Evolutionary conservation across 2,329 filamentous ascomycete genomes (phyloP).

Genomic region (Exophiala oligosperma): DNA sequence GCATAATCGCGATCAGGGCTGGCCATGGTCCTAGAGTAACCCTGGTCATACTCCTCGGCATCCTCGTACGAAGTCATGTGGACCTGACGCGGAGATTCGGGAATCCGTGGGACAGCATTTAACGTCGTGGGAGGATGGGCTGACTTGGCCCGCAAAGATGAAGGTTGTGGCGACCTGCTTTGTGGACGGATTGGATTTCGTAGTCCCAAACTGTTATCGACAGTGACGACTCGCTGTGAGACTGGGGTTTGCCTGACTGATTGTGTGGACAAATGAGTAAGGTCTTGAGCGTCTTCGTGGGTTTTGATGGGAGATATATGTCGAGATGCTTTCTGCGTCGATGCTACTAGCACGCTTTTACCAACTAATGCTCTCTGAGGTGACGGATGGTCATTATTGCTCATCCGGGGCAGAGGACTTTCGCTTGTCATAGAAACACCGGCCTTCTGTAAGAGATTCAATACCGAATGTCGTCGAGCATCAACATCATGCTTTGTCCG

Average conservation of each 20-base stretch:
- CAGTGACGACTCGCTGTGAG: not conserved
- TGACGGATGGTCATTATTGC: not conserved
- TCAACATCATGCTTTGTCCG: constrained; percentile 21
- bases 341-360: constrained; percentile 28
- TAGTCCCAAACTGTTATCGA: not conserved
- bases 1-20: constrained; percentile 33
- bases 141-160: not conserved
- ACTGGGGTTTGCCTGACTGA: constrained; percentile 24
- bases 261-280: constrained; percentile 15
- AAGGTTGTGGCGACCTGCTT: not conserved
- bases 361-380: not conserved
- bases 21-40: constrained; percentile 44
- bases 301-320: not conserved
- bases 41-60: constrained; percentile 8
- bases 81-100: not conserved
- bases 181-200: not conserved
- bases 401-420: not conserved
- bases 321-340: constrained; percentile 23
- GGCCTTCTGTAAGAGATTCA: constrained; percentile 17
- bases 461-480: constrained; percentile 11
- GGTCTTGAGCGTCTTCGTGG: not conserved
- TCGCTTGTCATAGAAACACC: constrained; percentile 15
- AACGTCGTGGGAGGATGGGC: not conserved
- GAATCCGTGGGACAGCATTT: not conserved
- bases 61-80: constrained; percentile 25